Conservation (phyloP, 352 stramenopile genomes). For the Pythium brassicae region DNA sequence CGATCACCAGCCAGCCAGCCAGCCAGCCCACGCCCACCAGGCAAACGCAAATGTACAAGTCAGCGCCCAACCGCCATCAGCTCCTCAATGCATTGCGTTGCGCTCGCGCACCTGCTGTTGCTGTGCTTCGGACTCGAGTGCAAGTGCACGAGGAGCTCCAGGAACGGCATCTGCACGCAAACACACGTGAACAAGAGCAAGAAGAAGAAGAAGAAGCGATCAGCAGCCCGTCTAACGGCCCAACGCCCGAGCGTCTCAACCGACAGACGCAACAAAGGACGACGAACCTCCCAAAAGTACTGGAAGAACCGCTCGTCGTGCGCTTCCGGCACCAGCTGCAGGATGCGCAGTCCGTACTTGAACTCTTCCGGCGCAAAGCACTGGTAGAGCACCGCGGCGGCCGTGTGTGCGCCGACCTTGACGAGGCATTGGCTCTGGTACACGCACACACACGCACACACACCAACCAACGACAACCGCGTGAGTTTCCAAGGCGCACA, state of each 20-base stretch:
- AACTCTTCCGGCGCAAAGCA: slow-evolving; percentile 75
- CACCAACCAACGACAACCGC: neutral
- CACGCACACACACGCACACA: neutral
- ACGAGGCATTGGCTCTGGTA: slow-evolving; percentile 78
- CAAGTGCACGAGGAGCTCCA: slow-evolving; percentile 79
- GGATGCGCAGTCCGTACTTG: slow-evolving; percentile 78
- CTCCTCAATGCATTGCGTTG: neutral
- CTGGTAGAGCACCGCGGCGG: slow-evolving; percentile 82
- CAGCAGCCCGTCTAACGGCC: neutral
- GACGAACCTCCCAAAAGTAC: slow-evolving; percentile 77
- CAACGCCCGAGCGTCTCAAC: too few relatives aligned
- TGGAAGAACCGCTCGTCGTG: slow-evolving; percentile 80
- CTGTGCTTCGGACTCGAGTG: slow-evolving; percentile 68
- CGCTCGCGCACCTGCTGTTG: slow-evolving; percentile 49
- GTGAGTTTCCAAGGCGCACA: neutral
- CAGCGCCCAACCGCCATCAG: too few relatives aligned
- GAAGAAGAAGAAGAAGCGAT: neutral
- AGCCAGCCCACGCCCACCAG: too few relatives aligned
- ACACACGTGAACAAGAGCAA: neutral
- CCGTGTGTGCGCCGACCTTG: slow-evolving; percentile 74
- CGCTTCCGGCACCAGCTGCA: slow-evolving; percentile 61
- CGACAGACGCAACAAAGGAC: neutral
- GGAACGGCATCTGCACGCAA: slow-evolving; percentile 51
- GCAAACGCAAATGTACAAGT: neutral
- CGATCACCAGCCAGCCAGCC: neutral